phyloP scores from a whole-genome alignment of 2,329 filamentous ascomycete species.

The Fusarium sp. region DNA sequence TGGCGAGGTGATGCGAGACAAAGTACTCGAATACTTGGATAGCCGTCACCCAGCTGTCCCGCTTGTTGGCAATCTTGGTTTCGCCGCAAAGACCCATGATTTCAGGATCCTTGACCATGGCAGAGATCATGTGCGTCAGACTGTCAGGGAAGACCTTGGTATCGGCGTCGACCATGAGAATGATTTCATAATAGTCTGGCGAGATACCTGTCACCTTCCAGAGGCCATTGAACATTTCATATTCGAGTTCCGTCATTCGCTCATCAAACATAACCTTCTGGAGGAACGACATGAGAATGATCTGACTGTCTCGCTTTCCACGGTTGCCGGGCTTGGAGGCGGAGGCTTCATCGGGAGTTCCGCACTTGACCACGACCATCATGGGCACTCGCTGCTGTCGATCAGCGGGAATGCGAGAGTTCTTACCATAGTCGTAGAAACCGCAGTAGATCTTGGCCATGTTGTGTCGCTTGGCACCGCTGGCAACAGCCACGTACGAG shows the following conservation, averaged over 20 bases:
- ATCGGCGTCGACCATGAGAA: conserved; percentile 99
- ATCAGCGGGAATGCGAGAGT: conserved; percentile 81
- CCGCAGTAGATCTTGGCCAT: conserved; percentile 99
- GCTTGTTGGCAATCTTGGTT: conserved; percentile 99
- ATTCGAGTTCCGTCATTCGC: conserved; percentile 98
- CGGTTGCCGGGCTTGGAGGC: conserved; percentile 94
- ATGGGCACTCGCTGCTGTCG: conserved; percentile 98
- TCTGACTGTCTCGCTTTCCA: conserved; percentile 98
- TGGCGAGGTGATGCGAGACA: conserved; percentile 96
- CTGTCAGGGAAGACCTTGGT: conserved; percentile 99
- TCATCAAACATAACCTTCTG: conserved; percentile 99
- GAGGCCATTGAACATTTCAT: conserved; percentile 98
- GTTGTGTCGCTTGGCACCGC: conserved; percentile 96
- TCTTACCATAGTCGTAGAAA: conserved; percentile 94
- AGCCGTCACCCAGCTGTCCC: conserved; percentile 91
- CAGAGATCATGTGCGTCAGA: conserved; percentile 97
- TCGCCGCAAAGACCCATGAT: conserved; percentile 99
- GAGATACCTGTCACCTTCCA: conserved; percentile 99
- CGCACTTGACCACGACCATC: conserved; percentile 96
- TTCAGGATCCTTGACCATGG: conserved; percentile 98
- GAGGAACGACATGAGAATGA: conserved; percentile 98
- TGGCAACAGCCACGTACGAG: conserved; percentile 96
- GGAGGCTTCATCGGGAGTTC: conserved; percentile 84
- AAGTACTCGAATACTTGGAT: conserved; percentile 99
- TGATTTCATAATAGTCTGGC: conserved; percentile 96